Percentiles rank a stretch among this genome's conserved stretches.
These are phyloP conservation scores for Fusarium praegraminearum DNA, from an alignment of 2,329 filamentous ascomycete genomes.

Conservation along the genomic window DNA sequence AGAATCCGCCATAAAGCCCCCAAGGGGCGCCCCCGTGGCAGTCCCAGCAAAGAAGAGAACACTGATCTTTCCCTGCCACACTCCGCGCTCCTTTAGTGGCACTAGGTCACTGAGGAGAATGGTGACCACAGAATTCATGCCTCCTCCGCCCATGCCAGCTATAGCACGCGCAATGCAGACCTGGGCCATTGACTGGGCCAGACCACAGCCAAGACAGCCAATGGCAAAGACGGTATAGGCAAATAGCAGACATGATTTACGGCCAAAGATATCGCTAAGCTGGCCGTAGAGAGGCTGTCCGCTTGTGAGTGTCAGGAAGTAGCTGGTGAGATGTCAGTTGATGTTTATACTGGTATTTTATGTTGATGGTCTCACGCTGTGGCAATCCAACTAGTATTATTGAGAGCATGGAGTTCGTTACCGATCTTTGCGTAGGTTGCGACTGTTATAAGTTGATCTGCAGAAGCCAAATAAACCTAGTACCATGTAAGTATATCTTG, in stretches of 20 bases:
- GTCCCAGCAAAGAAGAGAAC: slow-evolving; percentile 78
- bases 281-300: slow-evolving; percentile 82
- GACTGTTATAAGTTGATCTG: slow-evolving; percentile 82
- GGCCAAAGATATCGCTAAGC: slow-evolving; percentile 76
- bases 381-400: slow-evolving; percentile 81
- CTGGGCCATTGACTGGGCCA: slow-evolving; percentile 73
- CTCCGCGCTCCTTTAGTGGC: slow-evolving; percentile 74
- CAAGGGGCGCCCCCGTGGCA: slow-evolving; percentile 75
- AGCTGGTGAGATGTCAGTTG: slow-evolving; percentile 55
- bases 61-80: slow-evolving; percentile 81
- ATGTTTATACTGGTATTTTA: background rate
- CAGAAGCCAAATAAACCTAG: slow-evolving; percentile 77
- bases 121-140: slow-evolving; percentile 76
- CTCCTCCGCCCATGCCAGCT: slow-evolving; percentile 72
- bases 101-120: slow-evolving; percentile 78
- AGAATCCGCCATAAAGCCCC: slow-evolving; percentile 76
- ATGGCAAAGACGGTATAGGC: slow-evolving; percentile 73
- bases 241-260: slow-evolving; percentile 74
- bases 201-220: slow-evolving; percentile 72
- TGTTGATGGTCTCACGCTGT: slow-evolving; percentile 51
- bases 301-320: slow-evolving; percentile 79
- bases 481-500: slow-evolving; percentile 8
- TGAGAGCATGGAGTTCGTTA: slow-evolving; percentile 78
- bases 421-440: slow-evolving; percentile 84
- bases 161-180: slow-evolving; percentile 71